These are phyloP conservation scores for Wickerhamomyces chambardii DNA, from an alignment of 805 yeast genomes.

Conservation along the genomic window DNA sequence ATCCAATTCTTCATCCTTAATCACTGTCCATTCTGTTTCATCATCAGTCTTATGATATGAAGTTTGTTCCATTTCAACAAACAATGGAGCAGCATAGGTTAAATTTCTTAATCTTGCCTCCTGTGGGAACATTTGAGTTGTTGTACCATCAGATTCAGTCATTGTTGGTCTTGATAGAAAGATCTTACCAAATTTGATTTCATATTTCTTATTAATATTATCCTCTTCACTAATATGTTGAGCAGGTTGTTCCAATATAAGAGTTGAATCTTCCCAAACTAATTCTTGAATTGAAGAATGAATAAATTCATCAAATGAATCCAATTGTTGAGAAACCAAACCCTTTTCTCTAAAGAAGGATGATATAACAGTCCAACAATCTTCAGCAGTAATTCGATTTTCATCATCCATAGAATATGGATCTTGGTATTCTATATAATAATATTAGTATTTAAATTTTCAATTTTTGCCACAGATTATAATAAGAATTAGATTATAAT, in stretches of 20 bases:
- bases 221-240: slow-evolving; percentile 92
- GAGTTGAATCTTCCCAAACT: slow-evolving; percentile 90
- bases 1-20: slow-evolving; percentile 40
- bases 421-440: slow-evolving; percentile 31
- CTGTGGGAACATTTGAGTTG: slow-evolving; percentile 97
- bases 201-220: slow-evolving; percentile 85
- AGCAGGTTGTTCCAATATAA: slow-evolving; percentile 95
- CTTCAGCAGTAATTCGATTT: slow-evolving; percentile 84
- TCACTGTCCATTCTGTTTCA: slow-evolving; percentile 49
- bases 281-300: slow-evolving; percentile 95
- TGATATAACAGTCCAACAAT: slow-evolving; percentile 98
- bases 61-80: slow-evolving; percentile 90
- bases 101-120: slow-evolving; percentile 95
- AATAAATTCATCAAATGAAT: slow-evolving; percentile 96
- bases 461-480: too few species aligned
- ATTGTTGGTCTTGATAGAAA: slow-evolving; percentile 95
- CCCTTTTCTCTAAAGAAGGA: slow-evolving; percentile 96
- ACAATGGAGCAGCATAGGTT: slow-evolving; percentile 93
- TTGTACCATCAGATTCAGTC: slow-evolving; percentile 99
- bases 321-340: slow-evolving; percentile 94
- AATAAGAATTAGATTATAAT: too few species aligned
- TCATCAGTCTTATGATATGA: slow-evolving; percentile 80
- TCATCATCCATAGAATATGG: slow-evolving; percentile 69
- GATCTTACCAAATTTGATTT: slow-evolving; percentile 96
- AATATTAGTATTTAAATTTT: too few species aligned